phyloP scores from a whole-genome alignment of 306 rosid genomes.

The Dryas octopetala region DNA sequence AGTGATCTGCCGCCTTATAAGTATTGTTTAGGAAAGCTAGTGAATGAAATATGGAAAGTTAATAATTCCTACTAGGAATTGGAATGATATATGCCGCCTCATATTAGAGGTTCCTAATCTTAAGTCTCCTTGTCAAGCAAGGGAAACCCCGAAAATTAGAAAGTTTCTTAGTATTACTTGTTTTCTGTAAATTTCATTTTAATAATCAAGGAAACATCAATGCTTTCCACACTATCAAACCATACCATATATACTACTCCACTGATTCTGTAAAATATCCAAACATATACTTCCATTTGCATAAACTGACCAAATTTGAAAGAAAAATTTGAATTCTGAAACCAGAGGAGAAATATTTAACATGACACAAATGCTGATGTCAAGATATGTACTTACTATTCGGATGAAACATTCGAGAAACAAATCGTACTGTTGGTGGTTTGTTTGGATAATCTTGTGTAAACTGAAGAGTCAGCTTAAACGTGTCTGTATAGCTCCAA shows the following conservation, averaged over 20 bases:
- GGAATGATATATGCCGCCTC: too few relatives aligned
- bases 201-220: not conserved
- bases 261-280: conserved; percentile 94
- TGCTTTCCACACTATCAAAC: not conserved
- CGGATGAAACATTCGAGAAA: conserved; percentile 91
- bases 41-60: too few relatives aligned
- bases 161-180: too few relatives aligned
- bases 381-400: conserved; percentile 59
- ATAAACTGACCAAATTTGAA: conserved; percentile 58
- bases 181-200: not conserved
- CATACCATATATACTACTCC: conserved; percentile 96
- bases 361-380: not conserved
- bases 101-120: too few relatives aligned
- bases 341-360: not conserved
- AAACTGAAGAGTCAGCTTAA: conserved; percentile 85
- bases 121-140: too few relatives aligned
- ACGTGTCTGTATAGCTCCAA: conserved; percentile 58
- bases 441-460: conserved; percentile 90
- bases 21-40: too few relatives aligned
- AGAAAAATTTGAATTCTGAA: not conserved
- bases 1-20: too few relatives aligned
- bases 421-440: conserved; percentile 88
- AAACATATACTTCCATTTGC: conserved; percentile 98
- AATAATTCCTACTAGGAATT: too few relatives aligned
- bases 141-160: too few relatives aligned